Base-by-base conservation (phyloP, 192 early-diverging fungal genomes). In the Mortierella claussenii region DNA sequence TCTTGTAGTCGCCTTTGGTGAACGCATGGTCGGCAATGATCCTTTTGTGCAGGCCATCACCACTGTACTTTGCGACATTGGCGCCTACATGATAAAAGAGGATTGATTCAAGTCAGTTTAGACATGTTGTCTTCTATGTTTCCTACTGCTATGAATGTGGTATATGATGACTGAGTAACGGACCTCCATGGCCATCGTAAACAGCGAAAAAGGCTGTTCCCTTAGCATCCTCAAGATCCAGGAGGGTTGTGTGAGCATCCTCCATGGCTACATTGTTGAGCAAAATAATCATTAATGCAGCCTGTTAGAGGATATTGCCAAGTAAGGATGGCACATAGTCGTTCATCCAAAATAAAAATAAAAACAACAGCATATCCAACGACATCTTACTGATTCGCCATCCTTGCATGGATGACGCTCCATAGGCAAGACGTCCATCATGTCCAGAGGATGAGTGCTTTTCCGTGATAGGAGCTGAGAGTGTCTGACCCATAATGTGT, bases 131-230 rank as follows among this genome's bases (percentile, higher is more conserved):
- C 33, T 6, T 55, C 33, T 20, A 21, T 48, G 13, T 21, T 48
- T 17, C 21, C 1, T 48, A 20, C 43, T 13, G 3, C 30, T 11
- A 45, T 32, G 26, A 42, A 42, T n/a, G n/a, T n/a, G n/a, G n/a
- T n/a, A n/a, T n/a, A n/a, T n/a, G n/a, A n/a, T n/a, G 30, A 24
- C 13, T 30, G 20, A 30, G 13, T 21, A 46, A 64, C 68, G 83
- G 83, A 75, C 93, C 92, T 66, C 95, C 97, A 73, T 99, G 97
- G 4, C 97, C 97, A 79, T 99, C 97, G 74, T 90, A 99, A 20
- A 99, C 96, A 20, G 88, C 94, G 87, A 97, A 99, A 79, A 97
- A 97, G 23, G 92, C 90, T n/a, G 82, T 78, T 37, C 75, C 80
- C 20, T 89, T 85, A 37, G 85, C 85, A 34, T 86, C 88, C 28